These are phyloP conservation scores for Thermochaetoides dissita DNA, from an alignment of 2,329 filamentous ascomycete species.

Conservation along the genomic window DNA sequence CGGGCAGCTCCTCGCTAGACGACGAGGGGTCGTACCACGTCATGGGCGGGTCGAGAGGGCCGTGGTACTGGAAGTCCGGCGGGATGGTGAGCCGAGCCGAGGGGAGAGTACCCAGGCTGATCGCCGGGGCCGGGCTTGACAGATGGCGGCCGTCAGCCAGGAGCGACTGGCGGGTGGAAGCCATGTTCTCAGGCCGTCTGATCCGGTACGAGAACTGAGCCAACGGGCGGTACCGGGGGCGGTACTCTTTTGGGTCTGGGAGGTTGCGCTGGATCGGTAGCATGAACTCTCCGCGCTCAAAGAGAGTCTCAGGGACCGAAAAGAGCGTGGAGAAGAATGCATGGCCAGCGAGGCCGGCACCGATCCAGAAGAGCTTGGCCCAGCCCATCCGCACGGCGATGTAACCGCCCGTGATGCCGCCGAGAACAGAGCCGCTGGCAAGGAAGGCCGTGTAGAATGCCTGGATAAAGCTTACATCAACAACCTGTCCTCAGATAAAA, in stretches of 20 bases:
- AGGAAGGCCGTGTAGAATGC: slow-evolving; percentile 23
- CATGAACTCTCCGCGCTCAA: too few species aligned
- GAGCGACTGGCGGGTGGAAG: not conserved
- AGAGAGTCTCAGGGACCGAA: slow-evolving; percentile 20
- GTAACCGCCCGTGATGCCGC: slow-evolving; percentile 24
- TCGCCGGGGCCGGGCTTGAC: slow-evolving; percentile 1
- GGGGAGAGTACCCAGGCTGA: slow-evolving; percentile 11
- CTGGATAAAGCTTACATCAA: slow-evolving; percentile 7
- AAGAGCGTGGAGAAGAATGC: slow-evolving; percentile 18
- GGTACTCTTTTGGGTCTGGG: slow-evolving; percentile 6
- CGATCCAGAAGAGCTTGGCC: slow-evolving; percentile 22
- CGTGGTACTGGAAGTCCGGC: slow-evolving; percentile 7
- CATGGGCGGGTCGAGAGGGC: slow-evolving; percentile 1
- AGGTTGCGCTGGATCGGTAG: slow-evolving; percentile 6
- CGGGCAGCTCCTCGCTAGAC: slow-evolving; percentile 1
- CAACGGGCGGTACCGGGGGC: not conserved
- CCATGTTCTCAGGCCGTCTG: not conserved
- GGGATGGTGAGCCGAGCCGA: slow-evolving; percentile 13
- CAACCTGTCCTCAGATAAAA: not conserved
- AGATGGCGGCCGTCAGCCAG: too few species aligned
- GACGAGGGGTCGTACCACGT: slow-evolving; percentile 12
- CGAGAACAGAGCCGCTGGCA: slow-evolving; percentile 19
- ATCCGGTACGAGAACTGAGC: not conserved
- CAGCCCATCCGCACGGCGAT: slow-evolving; percentile 21
- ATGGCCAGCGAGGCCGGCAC: slow-evolving; percentile 15